A percentile compares a stretch with the other conserved stretches of the same genome.
Evolutionary conservation across 805 yeast species (phyloP).

Genomic region (Suhomyces vadensis): DNA sequence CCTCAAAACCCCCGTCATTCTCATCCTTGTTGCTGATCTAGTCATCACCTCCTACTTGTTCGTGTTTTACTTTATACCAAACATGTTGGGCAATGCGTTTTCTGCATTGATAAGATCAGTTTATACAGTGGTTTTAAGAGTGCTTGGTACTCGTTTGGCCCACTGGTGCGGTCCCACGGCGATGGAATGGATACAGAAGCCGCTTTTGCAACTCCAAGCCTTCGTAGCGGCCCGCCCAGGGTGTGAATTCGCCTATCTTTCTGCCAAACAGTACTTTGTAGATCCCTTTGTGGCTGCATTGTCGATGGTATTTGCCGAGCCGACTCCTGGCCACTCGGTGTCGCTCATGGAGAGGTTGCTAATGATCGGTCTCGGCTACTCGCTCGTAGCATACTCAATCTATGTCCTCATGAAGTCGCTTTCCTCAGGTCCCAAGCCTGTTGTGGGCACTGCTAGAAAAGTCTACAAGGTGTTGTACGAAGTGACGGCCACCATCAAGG

Average conservation of each 20-base stretch:
- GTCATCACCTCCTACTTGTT: conserved; percentile 39
- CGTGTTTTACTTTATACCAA: conserved; percentile 49
- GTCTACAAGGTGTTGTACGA: conserved; percentile 56
- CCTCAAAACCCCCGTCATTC: conserved; percentile 35
- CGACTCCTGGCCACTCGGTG: conserved; percentile 23
- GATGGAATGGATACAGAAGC: too few species aligned
- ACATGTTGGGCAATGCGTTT: conserved; percentile 33
- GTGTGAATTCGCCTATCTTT: not conserved
- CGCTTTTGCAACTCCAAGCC: not conserved
- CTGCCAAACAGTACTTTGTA: conserved; percentile 15
- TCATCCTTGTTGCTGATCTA: conserved; percentile 33
- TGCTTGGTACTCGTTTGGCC: not conserved
- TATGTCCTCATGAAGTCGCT: conserved; percentile 32
- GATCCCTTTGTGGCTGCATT: conserved; percentile 19
- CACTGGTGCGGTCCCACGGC: not conserved
- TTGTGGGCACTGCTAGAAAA: conserved; percentile 51
- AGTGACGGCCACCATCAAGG: conserved; percentile 65
- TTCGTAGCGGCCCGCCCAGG: too few species aligned
- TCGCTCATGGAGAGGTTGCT: conserved; percentile 38
- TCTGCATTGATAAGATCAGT: not conserved
- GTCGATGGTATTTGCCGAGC: conserved; percentile 19
- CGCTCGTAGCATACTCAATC: conserved; percentile 23
- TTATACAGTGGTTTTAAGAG: not conserved
- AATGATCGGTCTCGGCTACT: conserved; percentile 37
- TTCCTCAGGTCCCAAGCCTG: conserved; percentile 40